Evolutionary conservation across 768 basidiomycete genomes (phyloP), one percentile per base, ranked within the genome.

Genomic region (Rossbeevera mucosa): DNA sequence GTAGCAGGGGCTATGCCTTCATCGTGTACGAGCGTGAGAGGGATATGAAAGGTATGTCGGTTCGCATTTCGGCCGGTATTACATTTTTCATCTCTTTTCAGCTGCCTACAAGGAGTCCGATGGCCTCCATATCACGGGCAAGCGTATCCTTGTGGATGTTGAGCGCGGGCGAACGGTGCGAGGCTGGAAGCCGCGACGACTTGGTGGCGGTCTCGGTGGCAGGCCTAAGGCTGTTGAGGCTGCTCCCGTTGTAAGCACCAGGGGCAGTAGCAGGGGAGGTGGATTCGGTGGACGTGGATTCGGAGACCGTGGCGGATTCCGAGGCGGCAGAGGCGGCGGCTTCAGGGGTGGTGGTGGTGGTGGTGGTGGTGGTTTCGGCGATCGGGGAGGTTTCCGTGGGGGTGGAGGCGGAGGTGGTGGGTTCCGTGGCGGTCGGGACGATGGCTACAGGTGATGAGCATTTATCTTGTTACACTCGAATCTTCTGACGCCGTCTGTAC

Each of bases 181-280:
- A 53, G 96, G 94, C 2, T 99, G 96, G 96, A 97, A 96, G 67
- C 96, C 96, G 1, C 86, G 93, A 45, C 85, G 94, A 48, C 76
- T 98, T 0, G 96, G 95, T 18, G 96, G 96, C n/a, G 96, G 96
- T 5, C 79, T 98, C n/a, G 96, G 96, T n/a, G 96, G 96, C 24
- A 80, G 95, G 53, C 93, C 94, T 18, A 98, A 98, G 68, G 84
- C 83, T 4, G 38, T 81, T 1, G 81, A 80, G 51, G 59, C 69
- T 12, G 56, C 66, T 33, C 54, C 64, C 31, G 64, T 76, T 4
- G 50, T 70, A 53, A 3, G 16, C 48, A 52, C 64, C 12, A 64
- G 68, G 4, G 62, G 66, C 26, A 52, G 59, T 7, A 72, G 76
- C 12, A 38, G 36, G 36, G 36, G 36, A n/a, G 73, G 76, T 14